These are phyloP conservation scores for Globomyces pollinis-pini DNA, from an alignment of 192 early-diverging fungal genomes.

Conservation along the genomic window DNA sequence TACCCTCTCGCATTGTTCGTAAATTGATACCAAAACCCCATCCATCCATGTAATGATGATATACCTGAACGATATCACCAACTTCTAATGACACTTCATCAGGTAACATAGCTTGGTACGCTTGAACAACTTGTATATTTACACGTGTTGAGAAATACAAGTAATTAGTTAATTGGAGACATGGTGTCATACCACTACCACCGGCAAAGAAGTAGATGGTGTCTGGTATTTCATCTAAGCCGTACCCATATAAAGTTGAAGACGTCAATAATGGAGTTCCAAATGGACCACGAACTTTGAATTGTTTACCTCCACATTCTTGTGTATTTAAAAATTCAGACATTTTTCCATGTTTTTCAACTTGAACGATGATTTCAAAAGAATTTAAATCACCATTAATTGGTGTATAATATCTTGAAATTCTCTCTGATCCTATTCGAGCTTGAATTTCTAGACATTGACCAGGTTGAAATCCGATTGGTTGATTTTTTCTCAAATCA, in stretches of 20 bases:
- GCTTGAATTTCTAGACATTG: conserved; percentile 36
- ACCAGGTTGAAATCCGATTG: conserved; percentile 26
- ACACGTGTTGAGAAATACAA: conserved; percentile 14
- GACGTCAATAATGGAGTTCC: conserved; percentile 23
- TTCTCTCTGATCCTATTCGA: conserved; percentile 18
- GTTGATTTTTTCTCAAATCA: conserved; percentile 19
- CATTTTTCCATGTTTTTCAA: conserved; percentile 14
- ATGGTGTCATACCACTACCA: conserved; percentile 34
- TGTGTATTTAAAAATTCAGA: conserved; percentile 21
- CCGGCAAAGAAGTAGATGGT: conserved; percentile 32
- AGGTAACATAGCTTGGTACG: conserved; percentile 1
- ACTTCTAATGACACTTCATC: not conserved
- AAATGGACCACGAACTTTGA: conserved; percentile 43
- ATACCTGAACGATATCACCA: conserved; percentile 2
- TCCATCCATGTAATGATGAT: conserved; percentile 8
- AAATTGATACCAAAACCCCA: conserved; percentile 11
- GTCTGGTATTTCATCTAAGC: not conserved
- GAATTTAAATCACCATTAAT: conserved; percentile 14
- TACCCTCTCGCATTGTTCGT: not conserved
- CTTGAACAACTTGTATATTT: conserved; percentile 26
- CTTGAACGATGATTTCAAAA: conserved; percentile 30
- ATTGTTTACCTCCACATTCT: conserved; percentile 29
- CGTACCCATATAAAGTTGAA: not conserved
- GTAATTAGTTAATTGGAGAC: conserved; percentile 27
- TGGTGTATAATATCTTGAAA: conserved; percentile 33